A percentile compares a stretch with the other conserved stretches of the same genome.
phyloP scores from a whole-genome alignment of 305 asterid genomes.

The Solanum aculeatissimum region DNA sequence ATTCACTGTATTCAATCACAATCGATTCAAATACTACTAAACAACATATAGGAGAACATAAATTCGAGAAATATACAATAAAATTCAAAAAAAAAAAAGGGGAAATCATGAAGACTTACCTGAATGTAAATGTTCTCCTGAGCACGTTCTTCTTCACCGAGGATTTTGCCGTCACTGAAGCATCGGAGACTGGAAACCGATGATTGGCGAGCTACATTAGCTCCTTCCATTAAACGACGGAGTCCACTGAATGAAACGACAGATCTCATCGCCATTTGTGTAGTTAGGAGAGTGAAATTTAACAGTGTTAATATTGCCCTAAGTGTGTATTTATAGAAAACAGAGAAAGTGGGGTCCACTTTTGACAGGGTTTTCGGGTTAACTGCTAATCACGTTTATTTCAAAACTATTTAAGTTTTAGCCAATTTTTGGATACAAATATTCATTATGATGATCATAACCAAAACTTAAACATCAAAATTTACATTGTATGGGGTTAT shows the following conservation, averaged over 20 bases:
- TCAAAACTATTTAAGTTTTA: neutral
- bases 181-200: slow-evolving; percentile 31
- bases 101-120: slow-evolving; percentile 15
- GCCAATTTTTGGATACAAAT: neutral
- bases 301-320: neutral
- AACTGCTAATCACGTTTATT: neutral
- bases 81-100: neutral
- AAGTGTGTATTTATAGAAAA: neutral
- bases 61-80: neutral
- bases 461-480: neutral
- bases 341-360: neutral
- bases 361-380: neutral
- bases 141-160: slow-evolving; percentile 84
- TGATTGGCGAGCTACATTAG: slow-evolving; percentile 11
- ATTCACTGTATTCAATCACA: neutral
- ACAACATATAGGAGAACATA: neutral
- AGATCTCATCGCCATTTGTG: slow-evolving; percentile 45
- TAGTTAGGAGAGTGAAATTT: neutral
- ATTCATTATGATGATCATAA: neutral
- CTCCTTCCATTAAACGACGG: slow-evolving; percentile 27
- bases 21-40: neutral
- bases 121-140: slow-evolving; percentile 60
- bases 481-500: neutral
- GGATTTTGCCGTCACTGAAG: slow-evolving; percentile 44
- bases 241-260: slow-evolving; percentile 30